phyloP scores from a whole-genome alignment of 202 grass and related monocot genomes.

The Carex arenaria region DNA sequence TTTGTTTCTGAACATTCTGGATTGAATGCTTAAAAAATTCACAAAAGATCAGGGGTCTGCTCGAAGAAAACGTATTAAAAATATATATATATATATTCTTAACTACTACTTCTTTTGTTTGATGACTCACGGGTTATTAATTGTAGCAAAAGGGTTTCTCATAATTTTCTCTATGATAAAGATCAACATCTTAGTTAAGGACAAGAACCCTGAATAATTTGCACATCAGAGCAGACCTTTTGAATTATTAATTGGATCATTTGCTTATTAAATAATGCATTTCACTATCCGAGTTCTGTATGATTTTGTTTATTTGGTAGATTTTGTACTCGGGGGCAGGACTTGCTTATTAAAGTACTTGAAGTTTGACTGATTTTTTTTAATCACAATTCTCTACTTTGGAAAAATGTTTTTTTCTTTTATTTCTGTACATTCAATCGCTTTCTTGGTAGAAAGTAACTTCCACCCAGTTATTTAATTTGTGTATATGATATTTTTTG shows the following conservation, averaged over 20 bases:
- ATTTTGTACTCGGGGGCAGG: background rate
- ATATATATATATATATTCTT: background rate
- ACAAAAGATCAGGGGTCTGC: background rate
- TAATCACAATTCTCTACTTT: background rate
- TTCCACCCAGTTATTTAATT: background rate
- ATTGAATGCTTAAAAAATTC: background rate
- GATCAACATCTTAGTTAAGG: background rate
- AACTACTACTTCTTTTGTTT: background rate
- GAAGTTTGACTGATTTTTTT: background rate
- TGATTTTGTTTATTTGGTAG: background rate
- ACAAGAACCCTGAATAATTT: background rate
- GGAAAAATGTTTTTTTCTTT: background rate
- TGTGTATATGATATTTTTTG: background rate
- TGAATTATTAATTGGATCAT: constrained; percentile 3
- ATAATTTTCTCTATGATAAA: background rate
- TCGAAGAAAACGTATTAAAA: background rate
- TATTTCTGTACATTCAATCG: background rate
- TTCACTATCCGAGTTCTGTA: constrained; percentile 8
- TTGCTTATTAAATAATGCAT: constrained; percentile 12
- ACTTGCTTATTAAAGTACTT: background rate
- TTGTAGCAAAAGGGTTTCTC: background rate
- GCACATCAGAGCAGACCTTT: background rate
- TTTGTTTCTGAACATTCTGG: background rate
- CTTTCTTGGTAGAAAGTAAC: background rate
- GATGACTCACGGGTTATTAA: constrained; percentile 4